Percentiles rank a stretch among this genome's conserved stretches.
Conservation (phyloP, 805 yeast genomes). For the Yamadazyma paraphyllophila region DNA sequence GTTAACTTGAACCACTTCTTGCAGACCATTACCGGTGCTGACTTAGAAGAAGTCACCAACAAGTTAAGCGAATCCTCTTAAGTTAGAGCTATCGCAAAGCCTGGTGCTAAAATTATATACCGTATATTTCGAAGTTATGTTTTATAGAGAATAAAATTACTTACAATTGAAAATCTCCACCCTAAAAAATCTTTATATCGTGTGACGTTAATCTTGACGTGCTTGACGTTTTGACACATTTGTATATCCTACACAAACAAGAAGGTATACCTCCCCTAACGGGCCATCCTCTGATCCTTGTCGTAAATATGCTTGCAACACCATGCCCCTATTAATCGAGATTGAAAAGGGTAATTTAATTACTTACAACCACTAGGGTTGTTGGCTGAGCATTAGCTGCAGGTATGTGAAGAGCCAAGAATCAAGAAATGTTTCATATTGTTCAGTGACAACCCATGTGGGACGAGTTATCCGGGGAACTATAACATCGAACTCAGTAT, state of each 20-base stretch:
- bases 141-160: background rate
- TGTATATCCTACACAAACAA: background rate
- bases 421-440: background rate
- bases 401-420: background rate
- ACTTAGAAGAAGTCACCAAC: slow-evolving; percentile 46
- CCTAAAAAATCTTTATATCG: too few species aligned
- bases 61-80: slow-evolving; percentile 4
- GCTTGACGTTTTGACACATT: background rate
- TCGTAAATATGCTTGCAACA: background rate
- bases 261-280: background rate
- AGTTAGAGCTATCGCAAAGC: background rate
- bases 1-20: slow-evolving; percentile 72
- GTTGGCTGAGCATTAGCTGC: background rate
- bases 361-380: background rate
- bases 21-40: slow-evolving; percentile 46
- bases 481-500: too few species aligned
- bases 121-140: background rate
- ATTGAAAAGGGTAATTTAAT: background rate
- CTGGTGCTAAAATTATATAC: background rate
- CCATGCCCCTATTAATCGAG: background rate
- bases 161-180: too few species aligned
- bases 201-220: too few species aligned
- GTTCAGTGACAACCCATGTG: too few species aligned
- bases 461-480: too few species aligned
- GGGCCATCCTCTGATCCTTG: background rate